phyloP scores from a whole-genome alignment of 192 early-diverging fungal genomes.

The Chytriomyces sp. region DNA sequence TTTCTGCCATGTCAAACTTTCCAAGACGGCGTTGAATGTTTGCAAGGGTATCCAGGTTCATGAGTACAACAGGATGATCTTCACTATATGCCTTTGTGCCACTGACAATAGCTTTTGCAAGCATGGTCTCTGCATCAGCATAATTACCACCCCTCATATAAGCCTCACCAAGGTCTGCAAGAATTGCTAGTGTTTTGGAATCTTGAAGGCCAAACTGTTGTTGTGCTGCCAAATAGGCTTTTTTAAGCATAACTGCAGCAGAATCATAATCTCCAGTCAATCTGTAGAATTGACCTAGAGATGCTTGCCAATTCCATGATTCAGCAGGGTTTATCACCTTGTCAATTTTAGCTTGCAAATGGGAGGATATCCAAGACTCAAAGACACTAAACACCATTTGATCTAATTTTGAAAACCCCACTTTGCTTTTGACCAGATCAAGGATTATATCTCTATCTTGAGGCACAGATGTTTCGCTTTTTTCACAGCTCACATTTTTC shows the following conservation, averaged over 20 bases:
- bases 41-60: neutral
- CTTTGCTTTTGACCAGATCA: neutral
- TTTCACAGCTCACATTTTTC: neutral
- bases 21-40: neutral
- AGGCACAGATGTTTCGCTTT: neutral
- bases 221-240: too few relatives aligned
- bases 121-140: too few relatives aligned
- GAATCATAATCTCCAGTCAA: too few relatives aligned
- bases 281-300: too few relatives aligned
- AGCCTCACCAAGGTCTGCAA: too few relatives aligned
- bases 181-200: too few relatives aligned
- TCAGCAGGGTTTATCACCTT: neutral
- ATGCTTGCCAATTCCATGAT: too few relatives aligned
- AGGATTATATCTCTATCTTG: neutral
- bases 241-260: too few relatives aligned
- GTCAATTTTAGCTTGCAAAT: neutral
- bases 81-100: too few relatives aligned
- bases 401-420: conserved; percentile 7
- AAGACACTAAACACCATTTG: neutral
- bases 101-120: too few relatives aligned
- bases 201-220: too few relatives aligned
- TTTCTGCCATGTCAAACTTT: neutral
- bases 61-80: neutral
- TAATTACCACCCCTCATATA: too few relatives aligned
- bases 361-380: neutral